Evolutionary conservation across 2,329 filamentous ascomycete species (phyloP), one percentile per base, ranked within the genome.

Genomic region (Phyllosticta capitalensis): DNA sequence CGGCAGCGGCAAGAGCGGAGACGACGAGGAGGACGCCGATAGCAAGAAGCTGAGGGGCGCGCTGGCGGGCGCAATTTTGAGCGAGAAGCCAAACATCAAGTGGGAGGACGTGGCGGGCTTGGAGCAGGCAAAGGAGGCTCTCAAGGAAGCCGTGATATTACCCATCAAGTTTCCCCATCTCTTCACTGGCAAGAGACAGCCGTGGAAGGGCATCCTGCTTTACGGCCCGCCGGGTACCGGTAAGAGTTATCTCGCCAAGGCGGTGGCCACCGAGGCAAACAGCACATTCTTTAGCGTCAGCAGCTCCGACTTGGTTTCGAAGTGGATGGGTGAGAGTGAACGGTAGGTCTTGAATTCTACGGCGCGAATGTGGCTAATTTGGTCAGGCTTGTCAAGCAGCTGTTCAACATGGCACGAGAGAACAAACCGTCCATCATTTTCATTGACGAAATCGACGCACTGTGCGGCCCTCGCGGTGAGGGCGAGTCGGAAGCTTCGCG

Each of bases 291-390:
- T 99, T 82, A 96, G 91, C 70, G 92, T 99, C 65, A 95, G 90
- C 76, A 95, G 90, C 80, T 95, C 90, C 71, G 94, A 99, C 72
- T 75, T 99, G 74, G 94, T 99, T 62, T 96, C 90, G 74, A 99
- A 99, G 73, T 99, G 94, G 94, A 99, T 99, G 94, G 94, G 94
- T 78, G 94, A 99, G 76, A 95, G 89, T 80, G 94, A 99, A 84
- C 85, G 91, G 90, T 95, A 78, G 54, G 80, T 67, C 24, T n/a
- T 60, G n/a, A 21, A 22, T 19, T 5, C 9, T 1, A 6, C 9
- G 17, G 28, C 50, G 38, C 10, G 10, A 50, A 14, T 24, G 21
- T 61, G 26, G 51, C 64, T 66, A 28, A 67, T 55, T 20, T 6
- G 19, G 17, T 54, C 68, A 95, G 91, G 69, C 82, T 99, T 66